A percentile compares a stretch with the other conserved stretches of the same genome.
These are phyloP conservation scores for Delonix regia DNA, from an alignment of 306 rosid species.

Conservation along the genomic window DNA sequence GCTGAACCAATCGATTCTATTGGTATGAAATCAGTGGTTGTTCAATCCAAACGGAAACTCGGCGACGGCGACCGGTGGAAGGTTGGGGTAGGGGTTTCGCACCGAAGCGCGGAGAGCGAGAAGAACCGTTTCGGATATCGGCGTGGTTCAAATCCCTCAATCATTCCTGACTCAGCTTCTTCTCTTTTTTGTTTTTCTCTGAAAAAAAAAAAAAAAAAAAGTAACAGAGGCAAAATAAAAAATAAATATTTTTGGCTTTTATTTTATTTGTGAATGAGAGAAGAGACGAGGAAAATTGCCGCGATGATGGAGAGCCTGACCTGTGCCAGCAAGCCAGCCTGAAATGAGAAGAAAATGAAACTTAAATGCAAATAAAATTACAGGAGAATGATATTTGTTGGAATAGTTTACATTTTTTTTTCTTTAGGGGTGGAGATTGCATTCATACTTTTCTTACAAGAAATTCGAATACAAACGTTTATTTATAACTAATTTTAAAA, in stretches of 20 bases:
- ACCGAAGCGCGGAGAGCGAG: constrained; percentile 39
- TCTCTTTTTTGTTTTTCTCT: constrained; percentile 27
- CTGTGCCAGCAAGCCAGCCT: constrained; percentile 15
- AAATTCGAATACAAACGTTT: too few relatives aligned
- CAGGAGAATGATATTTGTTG: not conserved
- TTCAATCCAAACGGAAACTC: constrained; percentile 28
- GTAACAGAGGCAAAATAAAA: constrained; percentile 3
- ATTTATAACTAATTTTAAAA: too few relatives aligned
- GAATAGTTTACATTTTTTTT: not conserved
- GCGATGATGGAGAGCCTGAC: constrained; percentile 30
- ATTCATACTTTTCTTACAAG: not conserved
- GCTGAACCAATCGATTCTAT: constrained; percentile 27
- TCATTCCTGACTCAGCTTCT: constrained; percentile 44
- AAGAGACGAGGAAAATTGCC: constrained; percentile 55
- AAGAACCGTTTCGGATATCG: constrained; percentile 56
- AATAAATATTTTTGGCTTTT: not conserved
- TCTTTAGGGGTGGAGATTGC: not conserved
- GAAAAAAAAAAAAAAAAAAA: constrained; percentile 7
- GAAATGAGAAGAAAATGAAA: constrained; percentile 33
- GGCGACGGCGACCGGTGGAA: constrained; percentile 41
- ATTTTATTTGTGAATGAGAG: constrained; percentile 34
- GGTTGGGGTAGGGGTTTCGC: constrained; percentile 33
- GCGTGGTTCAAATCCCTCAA: constrained; percentile 43
- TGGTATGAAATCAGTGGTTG: not conserved
- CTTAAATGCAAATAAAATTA: constrained; percentile 53